Evolutionary conservation across 306 rosid species (phyloP).

Genomic region (Dalbergia cultrata): DNA sequence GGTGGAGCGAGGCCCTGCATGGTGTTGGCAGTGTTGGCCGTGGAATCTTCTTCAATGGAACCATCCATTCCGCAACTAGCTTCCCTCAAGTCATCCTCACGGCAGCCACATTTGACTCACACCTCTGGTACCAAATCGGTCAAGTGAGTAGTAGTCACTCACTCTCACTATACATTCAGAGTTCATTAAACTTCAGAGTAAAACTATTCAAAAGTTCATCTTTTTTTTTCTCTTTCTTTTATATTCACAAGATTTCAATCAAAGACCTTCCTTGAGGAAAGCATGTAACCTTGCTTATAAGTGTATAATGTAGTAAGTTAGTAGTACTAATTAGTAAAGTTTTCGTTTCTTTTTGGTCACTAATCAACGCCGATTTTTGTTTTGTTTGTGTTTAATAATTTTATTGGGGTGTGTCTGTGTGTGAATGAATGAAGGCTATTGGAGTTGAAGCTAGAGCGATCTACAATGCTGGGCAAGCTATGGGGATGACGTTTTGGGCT

Average conservation of each 20-base stretch:
- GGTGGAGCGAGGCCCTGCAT: conserved; percentile 97
- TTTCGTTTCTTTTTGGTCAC: too few species aligned
- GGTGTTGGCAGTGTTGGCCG: conserved; percentile 68
- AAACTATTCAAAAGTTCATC: too few species aligned
- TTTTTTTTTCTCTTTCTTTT: too few species aligned
- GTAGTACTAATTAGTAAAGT: too few species aligned
- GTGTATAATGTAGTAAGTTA: too few species aligned
- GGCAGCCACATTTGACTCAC: conserved; percentile 78
- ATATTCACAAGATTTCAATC: too few species aligned
- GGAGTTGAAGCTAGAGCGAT: conserved; percentile 81
- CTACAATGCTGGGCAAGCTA: conserved; percentile 82
- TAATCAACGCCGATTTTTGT: not conserved
- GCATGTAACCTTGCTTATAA: too few species aligned
- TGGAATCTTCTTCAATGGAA: conserved; percentile 62
- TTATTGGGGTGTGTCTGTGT: too few species aligned
- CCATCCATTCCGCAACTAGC: conserved; percentile 69
- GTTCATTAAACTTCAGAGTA: too few species aligned
- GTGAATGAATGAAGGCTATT: conserved; percentile 56
- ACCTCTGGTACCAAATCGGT: conserved; percentile 84
- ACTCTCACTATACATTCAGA: not conserved
- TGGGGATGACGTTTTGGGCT: conserved; percentile 95
- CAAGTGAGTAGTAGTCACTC: conserved; percentile 49
- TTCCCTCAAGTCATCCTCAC: conserved; percentile 97
- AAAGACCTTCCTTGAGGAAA: too few species aligned
- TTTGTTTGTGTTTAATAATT: not conserved